Percentiles rank a stretch among this genome's conserved stretches.
phyloP scores from a whole-genome alignment of 2,329 filamentous ascomycete genomes.

The Trichoderma citrinoviride region DNA sequence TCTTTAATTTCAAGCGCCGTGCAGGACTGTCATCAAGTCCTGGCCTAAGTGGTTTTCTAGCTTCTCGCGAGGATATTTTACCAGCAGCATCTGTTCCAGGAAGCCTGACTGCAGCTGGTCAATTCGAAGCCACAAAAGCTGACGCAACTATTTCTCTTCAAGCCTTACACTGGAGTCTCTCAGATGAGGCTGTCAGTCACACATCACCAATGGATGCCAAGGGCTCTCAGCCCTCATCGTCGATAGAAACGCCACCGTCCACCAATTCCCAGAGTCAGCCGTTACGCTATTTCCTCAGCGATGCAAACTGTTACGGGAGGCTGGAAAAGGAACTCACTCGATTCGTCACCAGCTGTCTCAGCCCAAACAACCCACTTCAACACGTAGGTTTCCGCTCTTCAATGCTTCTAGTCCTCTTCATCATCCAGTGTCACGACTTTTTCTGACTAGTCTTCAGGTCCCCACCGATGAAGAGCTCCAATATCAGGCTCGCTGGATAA shows the following conservation, averaged over 20 bases:
- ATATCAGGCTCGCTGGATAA: slow-evolving; percentile 12
- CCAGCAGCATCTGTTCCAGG: neutral
- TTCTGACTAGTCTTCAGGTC: neutral
- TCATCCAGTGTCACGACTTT: neutral
- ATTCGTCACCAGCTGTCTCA: slow-evolving; percentile 9
- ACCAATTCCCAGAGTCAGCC: neutral
- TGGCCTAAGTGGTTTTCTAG: neutral
- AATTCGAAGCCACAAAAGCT: neutral
- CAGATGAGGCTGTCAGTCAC: neutral
- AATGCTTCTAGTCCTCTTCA: too few relatives aligned
- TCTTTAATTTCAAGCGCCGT: slow-evolving; percentile 3
- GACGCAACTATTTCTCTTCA: neutral
- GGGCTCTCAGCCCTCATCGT: neutral
- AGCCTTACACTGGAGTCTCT: neutral
- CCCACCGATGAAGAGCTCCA: slow-evolving; percentile 6
- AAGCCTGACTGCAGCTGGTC: neutral
- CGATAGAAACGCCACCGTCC: neutral
- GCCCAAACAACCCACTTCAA: slow-evolving; percentile 11
- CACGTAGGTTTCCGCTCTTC: neutral
- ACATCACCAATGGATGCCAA: neutral
- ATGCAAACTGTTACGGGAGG: slow-evolving; percentile 11
- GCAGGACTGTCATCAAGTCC: neutral
- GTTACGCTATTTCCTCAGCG: slow-evolving; percentile 7
- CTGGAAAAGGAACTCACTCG: slow-evolving; percentile 10
- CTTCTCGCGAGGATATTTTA: neutral